Evolutionary conservation across 768 basidiomycete genomes (phyloP).

Genomic region (Termitomyces sp.): DNA sequence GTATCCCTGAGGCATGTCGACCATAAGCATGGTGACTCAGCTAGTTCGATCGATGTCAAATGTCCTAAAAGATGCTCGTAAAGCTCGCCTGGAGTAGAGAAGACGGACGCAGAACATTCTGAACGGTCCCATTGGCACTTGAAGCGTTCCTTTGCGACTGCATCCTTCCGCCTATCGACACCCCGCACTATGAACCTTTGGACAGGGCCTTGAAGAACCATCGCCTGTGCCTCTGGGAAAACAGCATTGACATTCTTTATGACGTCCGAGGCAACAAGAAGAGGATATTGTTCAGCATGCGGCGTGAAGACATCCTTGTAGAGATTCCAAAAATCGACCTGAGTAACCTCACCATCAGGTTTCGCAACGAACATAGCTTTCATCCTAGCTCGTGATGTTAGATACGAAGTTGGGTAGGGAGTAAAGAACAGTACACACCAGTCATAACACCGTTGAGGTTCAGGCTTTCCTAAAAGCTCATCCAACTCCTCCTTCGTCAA

Average conservation of each 20-base stretch:
- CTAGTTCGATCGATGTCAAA: constrained; percentile 35
- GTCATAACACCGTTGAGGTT: constrained; percentile 79
- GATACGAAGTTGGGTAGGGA: background rate
- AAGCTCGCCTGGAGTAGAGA: constrained; percentile 53
- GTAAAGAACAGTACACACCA: constrained; percentile 43
- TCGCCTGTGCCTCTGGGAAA: constrained; percentile 82
- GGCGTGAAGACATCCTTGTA: constrained; percentile 82
- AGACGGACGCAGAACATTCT: constrained; percentile 43
- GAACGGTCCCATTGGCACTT: constrained; percentile 74
- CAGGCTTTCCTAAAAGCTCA: constrained; percentile 46
- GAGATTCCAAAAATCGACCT: constrained; percentile 93
- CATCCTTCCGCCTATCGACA: constrained; percentile 63
- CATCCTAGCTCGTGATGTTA: constrained; percentile 59
- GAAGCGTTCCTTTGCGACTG: constrained; percentile 53
- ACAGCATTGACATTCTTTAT: constrained; percentile 89
- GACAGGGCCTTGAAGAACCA: constrained; percentile 69
- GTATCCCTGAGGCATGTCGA: constrained; percentile 49
- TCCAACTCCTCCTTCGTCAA: constrained; percentile 69
- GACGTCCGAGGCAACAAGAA: constrained; percentile 85
- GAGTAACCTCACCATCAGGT: constrained; percentile 76
- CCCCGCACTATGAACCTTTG: constrained; percentile 87
- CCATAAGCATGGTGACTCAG: constrained; percentile 64
- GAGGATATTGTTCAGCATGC: constrained; percentile 45
- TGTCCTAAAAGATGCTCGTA: constrained; percentile 68
- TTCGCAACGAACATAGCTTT: constrained; percentile 77